phyloP scores from a whole-genome alignment of 345 rosid genomes.

The Brassica nigra region DNA sequence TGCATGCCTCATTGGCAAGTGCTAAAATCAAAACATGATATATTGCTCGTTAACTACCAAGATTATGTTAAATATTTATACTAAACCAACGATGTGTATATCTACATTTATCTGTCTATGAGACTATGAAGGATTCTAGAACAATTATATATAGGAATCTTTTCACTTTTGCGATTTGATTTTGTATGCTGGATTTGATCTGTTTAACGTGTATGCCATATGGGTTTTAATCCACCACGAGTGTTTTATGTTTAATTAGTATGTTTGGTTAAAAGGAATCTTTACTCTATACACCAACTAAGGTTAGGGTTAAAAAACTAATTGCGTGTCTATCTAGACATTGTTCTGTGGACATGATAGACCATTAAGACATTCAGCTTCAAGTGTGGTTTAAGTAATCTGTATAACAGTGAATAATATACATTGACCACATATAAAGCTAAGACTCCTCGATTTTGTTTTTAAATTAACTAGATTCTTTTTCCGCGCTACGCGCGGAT shows the following conservation, averaged over 20 bases:
- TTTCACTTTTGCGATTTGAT: conserved; percentile 31
- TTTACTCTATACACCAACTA: neutral
- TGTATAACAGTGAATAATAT: neutral
- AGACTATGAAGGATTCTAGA: conserved; percentile 25
- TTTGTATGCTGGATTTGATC: conserved; percentile 22
- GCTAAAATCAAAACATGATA: conserved; percentile 25
- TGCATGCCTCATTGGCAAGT: conserved; percentile 11
- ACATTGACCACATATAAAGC: conserved; percentile 11
- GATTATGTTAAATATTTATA: neutral
- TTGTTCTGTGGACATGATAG: neutral
- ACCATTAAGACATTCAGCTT: conserved; percentile 4
- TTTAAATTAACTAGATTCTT: neutral
- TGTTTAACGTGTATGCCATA: neutral
- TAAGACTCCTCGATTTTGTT: neutral
- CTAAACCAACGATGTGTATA: conserved; percentile 15
- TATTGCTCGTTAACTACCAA: conserved; percentile 29
- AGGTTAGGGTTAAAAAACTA: neutral
- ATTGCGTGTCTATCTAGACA: conserved; percentile 1
- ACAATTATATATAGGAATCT: conserved; percentile 27
- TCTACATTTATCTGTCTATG: neutral
- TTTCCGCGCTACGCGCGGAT: too few relatives aligned
- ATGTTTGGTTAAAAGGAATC: neutral
- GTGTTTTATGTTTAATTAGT: neutral
- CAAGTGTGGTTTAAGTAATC: neutral
- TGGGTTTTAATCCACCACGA: neutral